These are phyloP conservation scores for Aspergillus floridensis DNA, from an alignment of 2,329 filamentous ascomycete genomes.

Conservation along the genomic window DNA sequence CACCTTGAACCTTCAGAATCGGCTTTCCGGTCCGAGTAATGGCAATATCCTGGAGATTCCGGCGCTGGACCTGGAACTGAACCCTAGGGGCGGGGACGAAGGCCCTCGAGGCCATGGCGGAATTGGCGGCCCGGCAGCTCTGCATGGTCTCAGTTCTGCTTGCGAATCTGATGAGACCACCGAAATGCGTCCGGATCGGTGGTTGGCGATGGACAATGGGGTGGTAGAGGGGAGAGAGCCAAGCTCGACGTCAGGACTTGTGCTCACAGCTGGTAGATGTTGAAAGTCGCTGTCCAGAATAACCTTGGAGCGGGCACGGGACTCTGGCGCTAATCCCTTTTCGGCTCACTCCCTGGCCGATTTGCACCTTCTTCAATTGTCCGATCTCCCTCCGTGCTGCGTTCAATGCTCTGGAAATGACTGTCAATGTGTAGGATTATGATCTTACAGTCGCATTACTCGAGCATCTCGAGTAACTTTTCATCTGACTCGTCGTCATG, in stretches of 20 bases:
- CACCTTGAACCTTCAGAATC: constrained; percentile 82
- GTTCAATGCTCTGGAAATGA: neutral
- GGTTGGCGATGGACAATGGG: constrained; percentile 18
- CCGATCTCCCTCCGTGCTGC: neutral
- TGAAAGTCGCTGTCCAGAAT: constrained; percentile 22
- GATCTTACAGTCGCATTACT: neutral
- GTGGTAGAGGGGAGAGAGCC: constrained; percentile 26
- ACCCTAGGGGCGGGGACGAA: constrained; percentile 37
- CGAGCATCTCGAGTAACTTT: neutral
- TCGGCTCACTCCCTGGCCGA: constrained; percentile 18
- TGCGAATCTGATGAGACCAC: constrained; percentile 27
- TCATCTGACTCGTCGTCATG: neutral
- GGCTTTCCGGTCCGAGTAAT: constrained; percentile 97
- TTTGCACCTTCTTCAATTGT: neutral
- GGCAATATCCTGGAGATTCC: constrained; percentile 71
- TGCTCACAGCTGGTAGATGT: constrained; percentile 19
- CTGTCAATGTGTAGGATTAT: neutral
- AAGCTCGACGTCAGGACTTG: constrained; percentile 28
- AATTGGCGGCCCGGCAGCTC: constrained; percentile 45
- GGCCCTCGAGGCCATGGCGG: constrained; percentile 39
- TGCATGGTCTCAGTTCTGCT: constrained; percentile 43
- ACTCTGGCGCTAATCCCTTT: constrained; percentile 33
- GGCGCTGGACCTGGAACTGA: constrained; percentile 46
- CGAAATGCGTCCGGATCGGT: constrained; percentile 24
- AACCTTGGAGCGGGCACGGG: constrained; percentile 28